These are phyloP conservation scores for Botrytis cinerea DNA, from an alignment of 2,329 filamentous ascomycete species.

Conservation along the genomic window DNA sequence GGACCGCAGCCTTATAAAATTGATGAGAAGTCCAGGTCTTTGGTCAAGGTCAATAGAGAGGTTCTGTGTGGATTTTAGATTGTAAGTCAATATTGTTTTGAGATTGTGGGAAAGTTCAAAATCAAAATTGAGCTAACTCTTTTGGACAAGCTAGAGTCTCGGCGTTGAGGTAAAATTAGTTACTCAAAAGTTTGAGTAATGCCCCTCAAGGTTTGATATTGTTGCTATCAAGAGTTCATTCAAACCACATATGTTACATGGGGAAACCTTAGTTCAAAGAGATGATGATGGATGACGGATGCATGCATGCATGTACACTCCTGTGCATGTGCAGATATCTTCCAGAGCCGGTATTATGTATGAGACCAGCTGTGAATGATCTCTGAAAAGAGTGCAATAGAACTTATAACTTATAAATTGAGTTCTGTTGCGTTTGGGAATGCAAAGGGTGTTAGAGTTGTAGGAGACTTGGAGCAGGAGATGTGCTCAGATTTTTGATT, in stretches of 20 bases:
- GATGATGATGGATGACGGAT: not conserved
- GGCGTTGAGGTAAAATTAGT: too few species aligned
- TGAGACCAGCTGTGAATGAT: not conserved
- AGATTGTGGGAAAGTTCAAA: slow-evolving; percentile 5
- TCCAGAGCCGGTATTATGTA: not conserved
- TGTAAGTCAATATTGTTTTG: not conserved
- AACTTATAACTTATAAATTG: not conserved
- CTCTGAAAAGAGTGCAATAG: not conserved
- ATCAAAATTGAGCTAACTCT: not conserved
- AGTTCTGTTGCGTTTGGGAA: not conserved
- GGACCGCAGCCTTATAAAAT: not conserved
- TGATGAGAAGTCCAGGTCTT: not conserved
- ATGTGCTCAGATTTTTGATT: slow-evolving; percentile 1
- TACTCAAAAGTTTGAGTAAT: not conserved
- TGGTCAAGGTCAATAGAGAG: not conserved
- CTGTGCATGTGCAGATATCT: not conserved
- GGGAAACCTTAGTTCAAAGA: not conserved
- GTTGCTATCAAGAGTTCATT: not conserved
- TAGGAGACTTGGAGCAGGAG: not conserved
- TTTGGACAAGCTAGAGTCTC: not conserved
- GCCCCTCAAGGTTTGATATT: not conserved
- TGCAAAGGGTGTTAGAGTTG: not conserved
- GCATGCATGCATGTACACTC: not conserved
- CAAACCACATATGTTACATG: not conserved
- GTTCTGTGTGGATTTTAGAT: not conserved